phyloP scores from a whole-genome alignment of 495 filamentous ascomycete genomes.

The Xylaria curta region DNA sequence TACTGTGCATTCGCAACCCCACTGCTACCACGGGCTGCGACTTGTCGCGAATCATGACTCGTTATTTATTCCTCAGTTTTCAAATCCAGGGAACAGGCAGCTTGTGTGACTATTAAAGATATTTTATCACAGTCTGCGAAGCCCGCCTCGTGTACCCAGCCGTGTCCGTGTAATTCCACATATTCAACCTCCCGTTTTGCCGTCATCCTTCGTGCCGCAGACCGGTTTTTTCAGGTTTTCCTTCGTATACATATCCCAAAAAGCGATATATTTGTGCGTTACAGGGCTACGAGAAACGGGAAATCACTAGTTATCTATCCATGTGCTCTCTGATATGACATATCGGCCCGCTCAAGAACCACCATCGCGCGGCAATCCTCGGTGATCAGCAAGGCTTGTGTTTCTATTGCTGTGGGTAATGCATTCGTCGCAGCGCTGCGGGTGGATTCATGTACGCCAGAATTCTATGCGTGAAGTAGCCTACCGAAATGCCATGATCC shows the following conservation, averaged over 20 bases:
- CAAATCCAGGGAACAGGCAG: constrained; percentile 14
- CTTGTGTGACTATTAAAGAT: constrained; percentile 6
- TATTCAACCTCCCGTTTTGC: constrained; percentile 23
- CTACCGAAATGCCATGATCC: constrained; percentile 24
- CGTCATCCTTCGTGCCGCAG: constrained; percentile 20
- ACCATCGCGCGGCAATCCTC: constrained; percentile 17
- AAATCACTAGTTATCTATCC: neutral
- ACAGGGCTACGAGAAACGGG: constrained; percentile 1
- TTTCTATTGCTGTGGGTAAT: constrained; percentile 20
- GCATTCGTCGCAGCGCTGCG: constrained; percentile 3
- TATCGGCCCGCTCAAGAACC: constrained; percentile 24
- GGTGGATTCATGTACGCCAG: constrained; percentile 18
- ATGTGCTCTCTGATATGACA: constrained; percentile 15
- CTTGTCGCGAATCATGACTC: constrained; percentile 19
- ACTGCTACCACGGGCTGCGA: constrained; percentile 8
- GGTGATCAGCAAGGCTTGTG: constrained; percentile 20
- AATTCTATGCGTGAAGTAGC: constrained; percentile 14
- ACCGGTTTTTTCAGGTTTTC: constrained; percentile 1
- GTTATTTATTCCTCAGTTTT: constrained; percentile 9
- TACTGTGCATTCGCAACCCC: constrained; percentile 17
- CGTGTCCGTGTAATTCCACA: constrained; percentile 20
- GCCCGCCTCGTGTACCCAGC: constrained; percentile 25
- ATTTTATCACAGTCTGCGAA: constrained; percentile 15
- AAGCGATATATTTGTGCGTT: constrained; percentile 7
- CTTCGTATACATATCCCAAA: neutral